A percentile compares a stretch with the other conserved stretches of the same genome.
Conservation (phyloP, 2,329 filamentous ascomycete species). For the Penicillium sclerotiorum region DNA sequence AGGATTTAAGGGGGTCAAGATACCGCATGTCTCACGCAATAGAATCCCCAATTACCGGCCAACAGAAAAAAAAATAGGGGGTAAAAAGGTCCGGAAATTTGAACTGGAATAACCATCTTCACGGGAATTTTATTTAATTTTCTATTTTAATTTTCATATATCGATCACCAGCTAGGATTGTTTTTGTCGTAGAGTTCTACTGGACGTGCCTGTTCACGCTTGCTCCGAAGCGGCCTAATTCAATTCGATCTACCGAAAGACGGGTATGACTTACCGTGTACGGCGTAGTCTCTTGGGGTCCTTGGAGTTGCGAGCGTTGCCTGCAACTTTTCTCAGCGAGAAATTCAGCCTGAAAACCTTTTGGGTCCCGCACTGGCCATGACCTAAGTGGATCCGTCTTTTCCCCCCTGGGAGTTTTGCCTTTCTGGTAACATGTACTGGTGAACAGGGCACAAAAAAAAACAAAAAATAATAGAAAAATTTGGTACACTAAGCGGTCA, state of each 20-base stretch:
- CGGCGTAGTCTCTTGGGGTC: conserved; percentile 19
- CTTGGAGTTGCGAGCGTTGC: too few species aligned
- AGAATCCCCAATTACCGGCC: not conserved
- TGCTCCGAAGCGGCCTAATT: conserved; percentile 7
- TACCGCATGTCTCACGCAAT: not conserved
- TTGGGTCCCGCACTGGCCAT: conserved; percentile 17
- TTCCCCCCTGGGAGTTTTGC: conserved; percentile 19
- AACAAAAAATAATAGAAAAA: too few species aligned
- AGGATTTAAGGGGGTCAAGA: not conserved
- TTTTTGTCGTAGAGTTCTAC: too few species aligned
- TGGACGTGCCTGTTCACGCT: not conserved
- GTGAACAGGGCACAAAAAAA: too few species aligned
- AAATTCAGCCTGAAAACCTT: not conserved
- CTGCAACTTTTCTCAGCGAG: conserved; percentile 1
- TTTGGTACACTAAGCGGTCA: too few species aligned
- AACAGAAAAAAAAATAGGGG: not conserved
- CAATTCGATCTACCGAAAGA: conserved; percentile 27
- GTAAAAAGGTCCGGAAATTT: not conserved
- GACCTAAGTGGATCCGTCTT: conserved; percentile 13
- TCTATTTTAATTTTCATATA: not conserved
- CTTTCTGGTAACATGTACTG: too few species aligned
- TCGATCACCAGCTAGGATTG: conserved; percentile 11
- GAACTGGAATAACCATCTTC: not conserved
- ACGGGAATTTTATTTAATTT: not conserved
- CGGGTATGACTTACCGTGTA: conserved; percentile 27